Evolutionary conservation across 495 filamentous ascomycete genomes (phyloP), one percentile per base, ranked within the genome.

Genomic region (Neurospora sp.): DNA sequence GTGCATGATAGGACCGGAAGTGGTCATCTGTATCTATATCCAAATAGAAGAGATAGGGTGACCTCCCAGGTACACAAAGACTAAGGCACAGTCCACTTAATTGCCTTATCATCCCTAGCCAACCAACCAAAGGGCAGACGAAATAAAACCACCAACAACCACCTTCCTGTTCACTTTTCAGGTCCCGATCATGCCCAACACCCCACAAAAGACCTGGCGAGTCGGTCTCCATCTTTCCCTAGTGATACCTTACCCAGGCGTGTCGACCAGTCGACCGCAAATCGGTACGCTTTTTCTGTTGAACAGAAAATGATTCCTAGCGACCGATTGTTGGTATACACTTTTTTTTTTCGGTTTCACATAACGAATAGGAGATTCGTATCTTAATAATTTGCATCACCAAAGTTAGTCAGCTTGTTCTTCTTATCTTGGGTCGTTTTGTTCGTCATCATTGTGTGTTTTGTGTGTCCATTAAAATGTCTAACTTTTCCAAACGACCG

Each of bases 301-400:
- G 14, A 18, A 7, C 27, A 65, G 22, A 35, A 65, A 35, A 18
- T 18, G 27, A 35, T 65, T 65, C 53, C 27, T 18, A 37, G 53
- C 14, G 53, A 65, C 53, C 53, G 35, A 35, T 18, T 0, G 31
- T 35, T 65, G 12, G 53, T 35, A 65, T 35, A 61, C 53, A 35
- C 53, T 27, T 48, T 12, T 45, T 4, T 59, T 59, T 27, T 1
- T 27, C 14, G 27, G 27, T 65, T 31, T 81, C 81, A 87, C 85
- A 87, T 85, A 71, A 87, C 84, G 75, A 87, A 87, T 73, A 86
- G 73, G 35, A 87, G 69, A 75, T 86, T 85, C 75, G 85, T 87
- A 80, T 87, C 85, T 87, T 72, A 68, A 39, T 71, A 27, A 18
- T 53, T 40, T 42, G 39, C 22, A 70, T 40, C n/a, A 45, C 40